These are phyloP conservation scores for Tetradesmus obliquus DNA, from an alignment of 139 green algal genomes.

Conservation along the genomic window DNA sequence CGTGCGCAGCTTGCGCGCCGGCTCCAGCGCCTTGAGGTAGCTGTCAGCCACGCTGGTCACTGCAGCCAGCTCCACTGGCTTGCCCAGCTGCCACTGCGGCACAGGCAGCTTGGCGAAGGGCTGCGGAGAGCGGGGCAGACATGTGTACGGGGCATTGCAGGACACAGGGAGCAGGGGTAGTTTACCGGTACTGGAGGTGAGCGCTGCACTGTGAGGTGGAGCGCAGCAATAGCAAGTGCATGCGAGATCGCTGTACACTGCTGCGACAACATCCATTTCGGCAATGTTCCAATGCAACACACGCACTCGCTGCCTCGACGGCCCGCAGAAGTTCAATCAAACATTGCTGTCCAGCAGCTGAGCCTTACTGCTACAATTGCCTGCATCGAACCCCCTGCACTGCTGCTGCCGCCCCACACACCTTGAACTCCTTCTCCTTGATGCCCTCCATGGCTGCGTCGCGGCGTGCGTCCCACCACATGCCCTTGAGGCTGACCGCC, in stretches of 20 bases:
- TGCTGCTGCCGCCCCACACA: not conserved
- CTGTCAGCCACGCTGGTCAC: constrained; percentile 59
- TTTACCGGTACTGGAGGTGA: too few species aligned
- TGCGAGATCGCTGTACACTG: too few species aligned
- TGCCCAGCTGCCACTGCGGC: constrained; percentile 60
- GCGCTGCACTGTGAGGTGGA: too few species aligned
- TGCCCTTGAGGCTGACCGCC: constrained; percentile 35
- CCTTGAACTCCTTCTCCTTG: constrained; percentile 46
- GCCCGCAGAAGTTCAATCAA: too few species aligned
- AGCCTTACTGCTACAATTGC: too few species aligned
- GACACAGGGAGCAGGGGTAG: not conserved
- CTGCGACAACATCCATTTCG: too few species aligned
- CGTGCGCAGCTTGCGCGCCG: constrained; percentile 61
- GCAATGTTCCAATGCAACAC: too few species aligned
- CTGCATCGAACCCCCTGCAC: too few species aligned
- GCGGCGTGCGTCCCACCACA: constrained; percentile 40
- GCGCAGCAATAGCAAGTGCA: not conserved
- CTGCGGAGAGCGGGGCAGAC: not conserved
- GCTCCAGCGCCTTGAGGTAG: constrained; percentile 62
- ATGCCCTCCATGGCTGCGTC: constrained; percentile 34
- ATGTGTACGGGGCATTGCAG: too few species aligned
- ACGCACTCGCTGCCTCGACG: too few species aligned
- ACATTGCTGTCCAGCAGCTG: too few species aligned
- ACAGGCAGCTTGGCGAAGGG: constrained; percentile 58
- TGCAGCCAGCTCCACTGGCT: constrained; percentile 52